Evolutionary conservation across 768 basidiomycete species (phyloP).

Genomic region (Glaciozyma martinii): DNA sequence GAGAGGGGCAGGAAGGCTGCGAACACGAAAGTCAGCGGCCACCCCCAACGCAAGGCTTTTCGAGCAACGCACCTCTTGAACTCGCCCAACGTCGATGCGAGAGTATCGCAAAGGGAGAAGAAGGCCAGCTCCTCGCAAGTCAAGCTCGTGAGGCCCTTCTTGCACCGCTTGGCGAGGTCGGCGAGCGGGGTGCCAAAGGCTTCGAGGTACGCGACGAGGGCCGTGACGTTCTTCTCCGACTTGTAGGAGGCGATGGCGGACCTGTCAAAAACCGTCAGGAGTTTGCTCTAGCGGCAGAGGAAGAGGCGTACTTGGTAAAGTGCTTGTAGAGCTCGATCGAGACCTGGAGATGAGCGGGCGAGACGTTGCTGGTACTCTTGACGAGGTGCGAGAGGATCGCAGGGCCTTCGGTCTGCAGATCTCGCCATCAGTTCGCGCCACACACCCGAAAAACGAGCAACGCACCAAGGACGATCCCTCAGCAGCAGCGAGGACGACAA

Average conservation of each 20-base stretch:
- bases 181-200: constrained; percentile 13
- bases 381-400: constrained; percentile 7
- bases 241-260: constrained; percentile 8
- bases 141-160: constrained; percentile 1
- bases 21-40: neutral
- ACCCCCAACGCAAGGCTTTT: accelerated
- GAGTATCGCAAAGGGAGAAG: constrained; percentile 7
- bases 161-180: constrained; percentile 10
- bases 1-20: constrained; percentile 3
- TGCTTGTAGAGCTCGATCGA: constrained; percentile 12
- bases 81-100: neutral
- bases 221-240: neutral
- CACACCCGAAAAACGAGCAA: neutral
- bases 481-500: constrained; percentile 4
- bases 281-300: neutral
- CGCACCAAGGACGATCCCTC: neutral
- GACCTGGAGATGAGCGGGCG: neutral
- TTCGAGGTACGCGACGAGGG: constrained; percentile 1
- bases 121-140: constrained; percentile 18
- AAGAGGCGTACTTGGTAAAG: constrained; percentile 2
- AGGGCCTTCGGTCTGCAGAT: constrained; percentile 2
- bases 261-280: neutral
- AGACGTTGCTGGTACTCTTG: neutral
- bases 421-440: neutral
- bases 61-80: neutral